A percentile compares a stretch with the other conserved stretches of the same genome.
phyloP scores from a whole-genome alignment of 148 eudicot species.

The Arctostaphylos glauca region DNA sequence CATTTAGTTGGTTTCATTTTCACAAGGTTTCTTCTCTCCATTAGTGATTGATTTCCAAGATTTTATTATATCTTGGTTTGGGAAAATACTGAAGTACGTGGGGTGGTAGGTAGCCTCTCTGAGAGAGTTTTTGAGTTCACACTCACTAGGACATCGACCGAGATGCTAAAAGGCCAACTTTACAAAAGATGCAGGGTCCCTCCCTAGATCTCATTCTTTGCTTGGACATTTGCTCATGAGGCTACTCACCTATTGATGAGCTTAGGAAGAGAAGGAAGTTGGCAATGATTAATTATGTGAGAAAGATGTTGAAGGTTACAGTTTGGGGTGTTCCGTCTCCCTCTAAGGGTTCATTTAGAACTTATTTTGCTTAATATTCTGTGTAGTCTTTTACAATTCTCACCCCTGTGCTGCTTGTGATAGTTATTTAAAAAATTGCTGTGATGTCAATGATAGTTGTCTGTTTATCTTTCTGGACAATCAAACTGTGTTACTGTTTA shows the following conservation, averaged over 20 bases:
- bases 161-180: not conserved
- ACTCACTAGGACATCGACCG: not conserved
- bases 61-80: not conserved
- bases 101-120: not conserved
- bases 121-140: not conserved
- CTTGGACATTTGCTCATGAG: not conserved
- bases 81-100: not conserved
- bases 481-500: not conserved
- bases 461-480: too few species aligned
- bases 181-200: too few species aligned
- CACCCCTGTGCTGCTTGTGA: too few species aligned
- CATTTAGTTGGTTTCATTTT: not conserved
- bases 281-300: too few species aligned
- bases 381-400: too few species aligned
- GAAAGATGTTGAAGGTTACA: not conserved
- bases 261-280: too few species aligned
- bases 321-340: not conserved
- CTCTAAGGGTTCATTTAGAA: too few species aligned
- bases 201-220: too few species aligned
- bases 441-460: too few species aligned
- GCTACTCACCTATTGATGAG: too few species aligned
- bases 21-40: not conserved
- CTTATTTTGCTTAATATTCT: too few species aligned
- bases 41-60: not conserved
- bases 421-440: too few species aligned